Base-by-base conservation (phyloP, 2,329 filamentous ascomycete genomes). In the Calonectria montana region DNA sequence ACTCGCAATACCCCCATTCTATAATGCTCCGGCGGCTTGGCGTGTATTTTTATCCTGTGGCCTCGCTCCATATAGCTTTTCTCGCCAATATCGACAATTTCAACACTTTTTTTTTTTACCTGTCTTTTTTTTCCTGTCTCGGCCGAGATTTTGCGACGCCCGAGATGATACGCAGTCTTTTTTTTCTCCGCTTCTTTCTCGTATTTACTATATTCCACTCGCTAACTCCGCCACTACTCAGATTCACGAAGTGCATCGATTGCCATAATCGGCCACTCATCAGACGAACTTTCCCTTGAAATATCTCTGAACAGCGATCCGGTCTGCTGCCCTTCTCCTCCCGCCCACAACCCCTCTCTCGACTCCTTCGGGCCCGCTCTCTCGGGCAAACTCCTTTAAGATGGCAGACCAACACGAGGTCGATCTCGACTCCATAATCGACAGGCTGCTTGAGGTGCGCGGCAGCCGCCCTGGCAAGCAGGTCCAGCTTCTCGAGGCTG, bases 381-480 rank as follows among this genome's bases (percentile, higher is more conserved):
- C 77, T 76, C 76, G 74, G 78, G 79, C 81, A 83, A 80, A 82
- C 74, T 73, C 77, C 74, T 80, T 73, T 75, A 87, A 81, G 82
- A 93, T 88, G 92, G 88, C 89, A 83, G 89, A 91, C 84, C 89
- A 91, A 84, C 88, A 95, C 87, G 96, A 98, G 87, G 94, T 98
- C 87, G 96, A 98, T 88, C 91, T 99, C 88, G 97, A 99, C 87
- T 98, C 96, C 82, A 98, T 98, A 92, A 98, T 99, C 89, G 96
- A 98, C 87, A 92, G 97, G 86, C 91, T 99, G 82, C 90, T 98
- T 83, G 97, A 99, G 88, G 97, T 98, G 83, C 94, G 97, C 87
- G 97, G 96, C 84, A 98, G 96, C 90, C 93, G 97, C 83, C 97
- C 97, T 70, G 97, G 97, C 81, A 99, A 99, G 89, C 97, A 98